Base-by-base conservation (phyloP, 2,329 filamentous ascomycete species). In the Arachnopeziza araneosa region DNA sequence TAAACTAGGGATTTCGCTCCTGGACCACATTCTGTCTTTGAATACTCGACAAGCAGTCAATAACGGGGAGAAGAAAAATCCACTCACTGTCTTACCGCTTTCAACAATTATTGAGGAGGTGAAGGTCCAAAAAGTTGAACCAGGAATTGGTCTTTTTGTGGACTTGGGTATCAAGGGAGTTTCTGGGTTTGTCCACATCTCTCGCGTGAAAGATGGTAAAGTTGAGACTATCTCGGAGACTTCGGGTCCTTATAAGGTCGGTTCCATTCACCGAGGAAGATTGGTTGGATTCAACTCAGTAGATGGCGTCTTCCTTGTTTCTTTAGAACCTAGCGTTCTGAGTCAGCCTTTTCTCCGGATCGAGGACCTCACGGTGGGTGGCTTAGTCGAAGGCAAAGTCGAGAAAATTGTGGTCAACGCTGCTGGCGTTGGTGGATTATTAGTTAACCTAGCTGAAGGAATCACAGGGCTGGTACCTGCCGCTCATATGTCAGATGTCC, bases 161-260 rank as follows among this genome's bases (percentile, higher is more conserved):
- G 84, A 90, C 66, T 76, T 93, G 24, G 87, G 86, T 1, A 76
- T 88, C 6, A 78, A 83, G 50, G 83, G 86, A 30, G 79, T 93
- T 2, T 79, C 84, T n/a, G 91, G 91, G 10, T 99, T 97, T 70
- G 92, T 96, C 23, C 95, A 99, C 74, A 96, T 99, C 65, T 99
- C 95, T 0, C 85, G 90, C 64, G 83, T 99, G 63, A 89, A 93
- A 61, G 93, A 99, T 72, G 88, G 88, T 66, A 96, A 95, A 73
- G 83, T 97, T 57, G 95, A 98, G 64, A 84, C 84, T 1, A 79
- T 99, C 5, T 90, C 90, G 17, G 85, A 91, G 64, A 80, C 85
- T 2, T 86, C 85, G 21, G 95, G 95, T 0, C 82, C 88, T 1
- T 97, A 87, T 78, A 90, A 91, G 73, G 72, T 89, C 22, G 91